Evolutionary conservation across 768 basidiomycete species (phyloP).

Genomic region (Inosperma sp.): DNA sequence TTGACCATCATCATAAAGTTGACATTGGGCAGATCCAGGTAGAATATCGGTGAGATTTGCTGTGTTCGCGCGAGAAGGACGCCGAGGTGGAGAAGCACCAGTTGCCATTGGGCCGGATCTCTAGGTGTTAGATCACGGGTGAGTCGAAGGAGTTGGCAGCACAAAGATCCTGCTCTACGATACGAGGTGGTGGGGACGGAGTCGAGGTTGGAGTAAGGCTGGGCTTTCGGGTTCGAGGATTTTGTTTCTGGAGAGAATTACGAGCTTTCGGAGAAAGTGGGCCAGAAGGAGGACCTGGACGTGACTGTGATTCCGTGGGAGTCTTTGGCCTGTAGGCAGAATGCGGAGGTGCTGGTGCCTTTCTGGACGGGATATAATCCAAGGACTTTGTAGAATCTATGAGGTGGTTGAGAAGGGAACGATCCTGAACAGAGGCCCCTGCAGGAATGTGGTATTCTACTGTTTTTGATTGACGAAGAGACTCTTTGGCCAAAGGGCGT

Average conservation of each 20-base stretch:
- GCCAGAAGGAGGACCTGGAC: slow-evolving; percentile 23
- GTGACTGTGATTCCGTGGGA: slow-evolving; percentile 40
- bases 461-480: slow-evolving; percentile 52
- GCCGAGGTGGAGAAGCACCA: slow-evolving; percentile 57
- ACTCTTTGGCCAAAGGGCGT: slow-evolving; percentile 37
- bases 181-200: slow-evolving; percentile 29
- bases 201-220: slow-evolving; percentile 37
- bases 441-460: slow-evolving; percentile 76
- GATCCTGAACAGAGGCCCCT: slow-evolving; percentile 70
- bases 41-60: slow-evolving; percentile 75
- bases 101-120: slow-evolving; percentile 33
- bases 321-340: slow-evolving; percentile 42
- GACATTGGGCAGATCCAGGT: slow-evolving; percentile 32
- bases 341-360: slow-evolving; percentile 35
- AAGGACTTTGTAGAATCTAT: slow-evolving; percentile 44
- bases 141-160: slow-evolving; percentile 37
- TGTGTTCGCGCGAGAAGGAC: slow-evolving; percentile 83
- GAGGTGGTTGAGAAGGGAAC: slow-evolving; percentile 63
- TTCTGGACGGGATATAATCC: slow-evolving; percentile 35
- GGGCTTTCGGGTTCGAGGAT: slow-evolving; percentile 50
- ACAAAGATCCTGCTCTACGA: slow-evolving; percentile 56
- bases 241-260: slow-evolving; percentile 60
- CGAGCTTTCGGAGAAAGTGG: slow-evolving; percentile 36
- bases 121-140: slow-evolving; percentile 27
- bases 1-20: slow-evolving; percentile 35